Percentiles rank a stretch among this genome's conserved stretches.
Conservation (phyloP, 345 rosid species). For the Tarenaya hassleriana region DNA sequence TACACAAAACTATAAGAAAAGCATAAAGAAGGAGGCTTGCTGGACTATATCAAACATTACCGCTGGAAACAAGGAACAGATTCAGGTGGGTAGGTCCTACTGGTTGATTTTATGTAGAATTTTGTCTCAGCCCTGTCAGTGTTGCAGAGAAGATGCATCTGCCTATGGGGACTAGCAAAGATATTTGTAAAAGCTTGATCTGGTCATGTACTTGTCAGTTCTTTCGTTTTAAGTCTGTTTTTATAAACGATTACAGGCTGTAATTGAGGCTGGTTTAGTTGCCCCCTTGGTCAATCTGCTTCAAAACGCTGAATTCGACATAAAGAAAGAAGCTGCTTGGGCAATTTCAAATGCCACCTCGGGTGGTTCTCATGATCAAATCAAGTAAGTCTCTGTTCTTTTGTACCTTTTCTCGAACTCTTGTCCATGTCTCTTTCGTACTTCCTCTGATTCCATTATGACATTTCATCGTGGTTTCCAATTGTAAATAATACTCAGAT, state of each 20-base stretch:
- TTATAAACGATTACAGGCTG: conserved; percentile 38
- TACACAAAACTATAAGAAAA: conserved; percentile 67
- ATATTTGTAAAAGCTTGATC: neutral
- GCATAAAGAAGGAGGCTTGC: conserved; percentile 97
- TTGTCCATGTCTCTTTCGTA: neutral
- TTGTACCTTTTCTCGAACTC: neutral
- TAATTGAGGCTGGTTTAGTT: conserved; percentile 61
- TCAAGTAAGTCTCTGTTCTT: conserved; percentile 43
- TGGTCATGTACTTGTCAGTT: no score
- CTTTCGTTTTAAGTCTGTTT: neutral
- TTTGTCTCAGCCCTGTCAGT: no score
- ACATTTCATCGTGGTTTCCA: neutral
- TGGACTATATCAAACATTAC: conserved; percentile 97
- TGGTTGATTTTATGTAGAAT: neutral
- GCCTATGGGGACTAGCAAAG: no score
- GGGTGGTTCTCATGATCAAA: conserved; percentile 81
- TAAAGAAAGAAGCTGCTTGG: conserved; percentile 97
- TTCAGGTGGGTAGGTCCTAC: conserved; percentile 46
- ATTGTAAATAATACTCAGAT: conserved; percentile 26
- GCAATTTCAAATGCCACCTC: conserved; percentile 94
- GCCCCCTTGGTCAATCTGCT: conserved; percentile 62
- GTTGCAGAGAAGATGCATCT: neutral
- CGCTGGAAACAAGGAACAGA: conserved; percentile 86
- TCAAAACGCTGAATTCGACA: conserved; percentile 79
- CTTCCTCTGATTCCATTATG: neutral